Evolutionary conservation across 2,329 filamentous ascomycete genomes (phyloP).

Genomic region (Mycocentrospora acerina): DNA sequence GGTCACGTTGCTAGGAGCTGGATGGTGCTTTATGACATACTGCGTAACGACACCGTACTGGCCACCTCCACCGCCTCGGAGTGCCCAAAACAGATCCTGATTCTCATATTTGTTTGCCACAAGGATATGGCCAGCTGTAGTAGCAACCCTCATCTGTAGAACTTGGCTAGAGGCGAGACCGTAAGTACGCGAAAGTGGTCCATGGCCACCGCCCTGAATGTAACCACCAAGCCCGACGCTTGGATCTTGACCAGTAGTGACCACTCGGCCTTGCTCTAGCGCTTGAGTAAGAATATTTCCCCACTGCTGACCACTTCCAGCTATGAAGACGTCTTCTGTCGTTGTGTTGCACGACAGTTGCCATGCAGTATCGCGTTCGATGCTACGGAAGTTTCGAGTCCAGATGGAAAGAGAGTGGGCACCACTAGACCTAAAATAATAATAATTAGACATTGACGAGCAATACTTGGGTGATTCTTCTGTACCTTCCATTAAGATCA

Average conservation of each 20-base stretch:
- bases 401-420: slow-evolving; percentile 19
- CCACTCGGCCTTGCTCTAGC: slow-evolving; percentile 1
- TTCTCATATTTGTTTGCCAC: slow-evolving; percentile 10
- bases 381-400: slow-evolving; percentile 18
- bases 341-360: slow-evolving; percentile 1
- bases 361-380: slow-evolving; percentile 6
- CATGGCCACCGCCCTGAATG: slow-evolving; percentile 53
- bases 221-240: slow-evolving; percentile 50
- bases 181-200: slow-evolving; percentile 49
- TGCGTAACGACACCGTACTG: slow-evolving; percentile 15
- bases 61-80: slow-evolving; percentile 14
- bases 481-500: slow-evolving; percentile 14
- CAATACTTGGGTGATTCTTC: no score
- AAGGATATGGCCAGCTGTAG: slow-evolving; percentile 10
- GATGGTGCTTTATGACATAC: slow-evolving; percentile 16
- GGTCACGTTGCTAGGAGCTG: slow-evolving; percentile 11
- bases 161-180: slow-evolving; percentile 19
- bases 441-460: neutral
- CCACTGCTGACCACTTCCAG: slow-evolving; percentile 19
- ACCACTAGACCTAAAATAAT: slow-evolving; percentile 13
- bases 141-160: slow-evolving; percentile 10
- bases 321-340: slow-evolving; percentile 17
- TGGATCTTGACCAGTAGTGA: slow-evolving; percentile 9
- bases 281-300: slow-evolving; percentile 4
- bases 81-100: slow-evolving; percentile 19